Evolutionary conservation across 1,284 basidiomycete species (phyloP), one percentile per base, ranked within the genome.

Genomic region (Hortiboletus rubellus): DNA sequence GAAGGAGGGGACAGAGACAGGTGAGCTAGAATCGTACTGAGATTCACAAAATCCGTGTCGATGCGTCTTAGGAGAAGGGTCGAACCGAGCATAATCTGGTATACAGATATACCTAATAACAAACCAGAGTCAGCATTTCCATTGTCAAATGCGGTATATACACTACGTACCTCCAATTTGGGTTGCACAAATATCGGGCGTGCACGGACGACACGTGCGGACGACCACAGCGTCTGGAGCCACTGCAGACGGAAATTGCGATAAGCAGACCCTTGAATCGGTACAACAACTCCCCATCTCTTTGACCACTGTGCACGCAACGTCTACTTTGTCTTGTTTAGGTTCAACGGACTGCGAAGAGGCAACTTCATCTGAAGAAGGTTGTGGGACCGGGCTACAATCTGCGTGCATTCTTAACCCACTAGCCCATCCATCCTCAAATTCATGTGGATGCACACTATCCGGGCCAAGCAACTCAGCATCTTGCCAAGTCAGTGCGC

Each of bases 11-110:
- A 46, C n/a, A 69, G 40, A 38, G 49, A 76, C 27, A 67, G 57
- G 33, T 72, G 59, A 51, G 77, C 75, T 18, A 81, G 71, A 59
- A 89, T 82, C 31, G 82, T 79, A 37, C 84, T 79, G 45, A 88
- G 75, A 67, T 89, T 87, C 62, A 89, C 86, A 62, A 85, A 89
- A 65, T 87, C 85, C 30, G 86, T 86, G 72, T 89, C 87, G 52
- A 88, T 82, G 55, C 87, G 82, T 62, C 87, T 83, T 58, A 88
- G 72, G 46, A 89, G 74, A 36, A 77, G 72, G 43, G 76, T 76
- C 14, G 78, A 70, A 44, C 80, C 83, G 9, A 89, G 75, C 52
- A 73, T 76, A 70, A 83, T 86, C 67, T 85, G 85, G 70, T 87
- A 89, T 47, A 89, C 86, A 46, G 84, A 79, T 58, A 89, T 84